These are phyloP conservation scores for Metschnikowia matae DNA, from an alignment of 805 yeast genomes.

Conservation along the genomic window DNA sequence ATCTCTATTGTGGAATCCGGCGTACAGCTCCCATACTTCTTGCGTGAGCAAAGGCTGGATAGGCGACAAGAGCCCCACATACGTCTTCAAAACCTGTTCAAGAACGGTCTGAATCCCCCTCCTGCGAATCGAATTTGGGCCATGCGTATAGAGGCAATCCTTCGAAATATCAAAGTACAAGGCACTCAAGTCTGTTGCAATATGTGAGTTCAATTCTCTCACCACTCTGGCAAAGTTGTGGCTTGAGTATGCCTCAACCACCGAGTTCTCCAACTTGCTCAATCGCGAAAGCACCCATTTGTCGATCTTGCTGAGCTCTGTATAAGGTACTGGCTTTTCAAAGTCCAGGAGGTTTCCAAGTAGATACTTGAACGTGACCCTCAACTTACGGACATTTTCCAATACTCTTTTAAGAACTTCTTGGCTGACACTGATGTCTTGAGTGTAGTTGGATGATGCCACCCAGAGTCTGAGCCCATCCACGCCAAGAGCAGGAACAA, in stretches of 20 bases:
- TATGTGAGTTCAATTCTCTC: slow-evolving; percentile 62
- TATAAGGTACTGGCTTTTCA: slow-evolving; percentile 32
- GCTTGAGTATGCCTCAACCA: slow-evolving; percentile 44
- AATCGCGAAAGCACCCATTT: slow-evolving; percentile 57
- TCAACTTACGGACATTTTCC: slow-evolving; percentile 73
- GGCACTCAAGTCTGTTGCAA: slow-evolving; percentile 74
- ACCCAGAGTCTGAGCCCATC: slow-evolving; percentile 91
- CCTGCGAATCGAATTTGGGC: slow-evolving; percentile 43
- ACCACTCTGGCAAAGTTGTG: slow-evolving; percentile 70
- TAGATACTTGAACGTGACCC: slow-evolving; percentile 76
- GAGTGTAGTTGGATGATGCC: slow-evolving; percentile 82
- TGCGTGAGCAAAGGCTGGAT: slow-evolving; percentile 80
- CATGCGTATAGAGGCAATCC: slow-evolving; percentile 78
- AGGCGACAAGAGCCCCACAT: slow-evolving; percentile 71
- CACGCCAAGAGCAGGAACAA: slow-evolving; percentile 65
- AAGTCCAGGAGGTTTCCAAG: slow-evolving; percentile 68
- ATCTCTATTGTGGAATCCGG: slow-evolving; percentile 8
- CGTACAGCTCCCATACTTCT: slow-evolving; percentile 72
- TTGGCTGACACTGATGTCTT: slow-evolving; percentile 73
- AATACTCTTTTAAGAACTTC: slow-evolving; percentile 70
- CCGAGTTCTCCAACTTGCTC: slow-evolving; percentile 39
- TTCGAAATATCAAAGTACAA: slow-evolving; percentile 83
- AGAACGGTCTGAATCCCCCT: slow-evolving; percentile 66
- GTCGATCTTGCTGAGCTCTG: slow-evolving; percentile 47
- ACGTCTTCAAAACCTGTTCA: slow-evolving; percentile 51